These are phyloP conservation scores for Hyaloscypha hepaticicola DNA, from an alignment of 495 filamentous ascomycete genomes.

Conservation along the genomic window DNA sequence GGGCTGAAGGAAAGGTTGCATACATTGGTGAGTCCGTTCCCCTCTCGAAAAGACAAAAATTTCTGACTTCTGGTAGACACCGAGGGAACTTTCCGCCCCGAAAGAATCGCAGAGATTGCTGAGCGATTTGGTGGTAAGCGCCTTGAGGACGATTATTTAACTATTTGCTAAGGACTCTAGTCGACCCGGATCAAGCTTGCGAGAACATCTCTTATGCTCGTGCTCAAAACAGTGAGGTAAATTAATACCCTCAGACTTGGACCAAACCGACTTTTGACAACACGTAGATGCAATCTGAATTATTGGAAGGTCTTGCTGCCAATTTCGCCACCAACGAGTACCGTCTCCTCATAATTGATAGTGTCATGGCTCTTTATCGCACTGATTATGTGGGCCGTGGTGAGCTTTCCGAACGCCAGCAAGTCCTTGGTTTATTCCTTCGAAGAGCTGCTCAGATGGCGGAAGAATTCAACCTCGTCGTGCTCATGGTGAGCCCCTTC, in stretches of 20 bases:
- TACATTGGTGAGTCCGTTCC: conserved; percentile 57
- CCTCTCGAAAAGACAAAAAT: not conserved
- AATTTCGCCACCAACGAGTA: conserved; percentile 69
- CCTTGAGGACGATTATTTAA: not conserved
- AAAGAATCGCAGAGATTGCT: conserved; percentile 66
- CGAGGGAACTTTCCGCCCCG: conserved; percentile 76
- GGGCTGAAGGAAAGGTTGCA: conserved; percentile 75
- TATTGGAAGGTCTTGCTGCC: conserved; percentile 63
- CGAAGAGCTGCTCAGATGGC: conserved; percentile 70
- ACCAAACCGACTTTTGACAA: not conserved
- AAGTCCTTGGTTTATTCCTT: conserved; percentile 72
- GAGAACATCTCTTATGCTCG: conserved; percentile 77
- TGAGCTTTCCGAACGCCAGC: conserved; percentile 74
- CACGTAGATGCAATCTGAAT: conserved; percentile 63
- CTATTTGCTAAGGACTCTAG: conserved; percentile 7
- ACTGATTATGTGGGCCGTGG: conserved; percentile 74
- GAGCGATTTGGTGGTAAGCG: conserved; percentile 62
- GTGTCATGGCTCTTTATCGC: conserved; percentile 76
- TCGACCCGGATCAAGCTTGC: conserved; percentile 41
- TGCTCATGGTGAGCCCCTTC: conserved; percentile 58
- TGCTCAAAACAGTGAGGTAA: conserved; percentile 65
- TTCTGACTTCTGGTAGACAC: conserved; percentile 51
- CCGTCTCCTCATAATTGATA: conserved; percentile 72
- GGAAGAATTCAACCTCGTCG: conserved; percentile 78
- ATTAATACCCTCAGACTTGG: not conserved